These are phyloP conservation scores for Pestalotiopsis sp. DNA, from an alignment of 2,329 filamentous ascomycete species.

Conservation along the genomic window DNA sequence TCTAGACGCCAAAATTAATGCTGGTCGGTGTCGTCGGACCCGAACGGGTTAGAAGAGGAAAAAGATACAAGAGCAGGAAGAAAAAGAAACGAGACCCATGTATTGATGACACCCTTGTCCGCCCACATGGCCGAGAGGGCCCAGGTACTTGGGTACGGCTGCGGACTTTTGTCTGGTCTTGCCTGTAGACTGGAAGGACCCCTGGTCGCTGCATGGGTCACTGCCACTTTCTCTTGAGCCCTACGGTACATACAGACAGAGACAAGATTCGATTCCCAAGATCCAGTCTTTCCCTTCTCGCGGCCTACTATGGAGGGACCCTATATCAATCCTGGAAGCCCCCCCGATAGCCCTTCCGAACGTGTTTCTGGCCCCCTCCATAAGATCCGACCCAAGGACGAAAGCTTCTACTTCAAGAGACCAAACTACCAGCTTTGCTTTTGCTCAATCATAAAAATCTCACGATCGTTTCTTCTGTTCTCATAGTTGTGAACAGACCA, in stretches of 20 bases:
- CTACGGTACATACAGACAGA: constrained; percentile 1
- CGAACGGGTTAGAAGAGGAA: not conserved
- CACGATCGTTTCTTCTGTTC: constrained; percentile 9
- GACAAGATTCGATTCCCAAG: constrained; percentile 7
- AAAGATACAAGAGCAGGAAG: not conserved
- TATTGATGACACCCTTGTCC: not conserved
- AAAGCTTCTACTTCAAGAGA: not conserved
- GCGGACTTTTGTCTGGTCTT: constrained; percentile 5
- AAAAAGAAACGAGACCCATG: not conserved
- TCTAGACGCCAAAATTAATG: not conserved
- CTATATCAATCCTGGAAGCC: constrained; percentile 27
- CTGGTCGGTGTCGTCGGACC: not conserved
- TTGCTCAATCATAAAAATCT: constrained; percentile 13
- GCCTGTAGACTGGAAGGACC: constrained; percentile 6
- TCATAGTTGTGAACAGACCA: constrained; percentile 3
- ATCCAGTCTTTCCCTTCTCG: constrained; percentile 9
- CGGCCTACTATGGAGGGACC: constrained; percentile 1
- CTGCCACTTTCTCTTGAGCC: constrained; percentile 14
- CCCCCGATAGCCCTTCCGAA: constrained; percentile 23
- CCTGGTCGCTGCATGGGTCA: constrained; percentile 14
- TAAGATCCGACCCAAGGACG: constrained; percentile 7
- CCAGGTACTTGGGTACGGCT: constrained; percentile 7
- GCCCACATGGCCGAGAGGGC: constrained; percentile 4
- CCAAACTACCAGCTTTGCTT: not conserved
- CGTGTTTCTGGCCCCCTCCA: constrained; percentile 24